A percentile compares a stretch with the other conserved stretches of the same genome.
These are phyloP conservation scores for Macadamia integrifolia DNA, from an alignment of 164 flowering plant species.

Conservation along the genomic window DNA sequence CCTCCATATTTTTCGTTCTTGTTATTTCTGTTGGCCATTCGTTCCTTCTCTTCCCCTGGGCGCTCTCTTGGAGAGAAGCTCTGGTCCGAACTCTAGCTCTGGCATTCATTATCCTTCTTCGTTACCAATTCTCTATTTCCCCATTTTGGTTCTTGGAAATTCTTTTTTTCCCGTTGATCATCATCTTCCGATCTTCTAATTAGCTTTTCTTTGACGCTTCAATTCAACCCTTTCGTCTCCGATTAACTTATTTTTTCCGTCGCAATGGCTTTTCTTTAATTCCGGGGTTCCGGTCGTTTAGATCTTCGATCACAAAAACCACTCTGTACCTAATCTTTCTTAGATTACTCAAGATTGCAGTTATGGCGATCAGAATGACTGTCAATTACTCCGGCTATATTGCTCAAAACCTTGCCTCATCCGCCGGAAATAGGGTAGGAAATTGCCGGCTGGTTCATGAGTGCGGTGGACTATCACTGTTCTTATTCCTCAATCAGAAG, in stretches of 20 bases:
- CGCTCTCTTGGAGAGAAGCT: slow-evolving; percentile 1
- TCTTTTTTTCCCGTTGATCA: neutral
- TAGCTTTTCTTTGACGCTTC: slow-evolving; percentile 3
- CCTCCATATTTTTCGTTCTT: too few relatives aligned
- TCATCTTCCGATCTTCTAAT: neutral
- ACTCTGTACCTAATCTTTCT: neutral
- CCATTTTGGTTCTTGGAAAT: neutral
- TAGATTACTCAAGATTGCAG: slow-evolving; percentile 1
- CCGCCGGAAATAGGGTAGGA: slow-evolving; percentile 33
- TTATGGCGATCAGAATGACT: slow-evolving; percentile 67
- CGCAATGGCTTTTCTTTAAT: slow-evolving; percentile 22
- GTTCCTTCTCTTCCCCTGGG: neutral
- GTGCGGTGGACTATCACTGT: slow-evolving; percentile 32
- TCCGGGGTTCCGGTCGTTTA: slow-evolving; percentile 14
- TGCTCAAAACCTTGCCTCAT: slow-evolving; percentile 45
- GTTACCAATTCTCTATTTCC: neutral
- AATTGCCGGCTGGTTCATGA: slow-evolving; percentile 42
- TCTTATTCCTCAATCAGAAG: slow-evolving; percentile 22
- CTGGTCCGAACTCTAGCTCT: neutral
- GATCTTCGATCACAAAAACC: neutral
- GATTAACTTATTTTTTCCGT: slow-evolving; percentile 12
- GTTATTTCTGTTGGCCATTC: too few relatives aligned
- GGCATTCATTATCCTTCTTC: neutral
- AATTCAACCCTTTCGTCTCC: slow-evolving; percentile 25
- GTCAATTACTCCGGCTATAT: slow-evolving; percentile 53